Conservation (phyloP, 176 grass and related monocot species). For the Tillandsia fasciculata region DNA sequence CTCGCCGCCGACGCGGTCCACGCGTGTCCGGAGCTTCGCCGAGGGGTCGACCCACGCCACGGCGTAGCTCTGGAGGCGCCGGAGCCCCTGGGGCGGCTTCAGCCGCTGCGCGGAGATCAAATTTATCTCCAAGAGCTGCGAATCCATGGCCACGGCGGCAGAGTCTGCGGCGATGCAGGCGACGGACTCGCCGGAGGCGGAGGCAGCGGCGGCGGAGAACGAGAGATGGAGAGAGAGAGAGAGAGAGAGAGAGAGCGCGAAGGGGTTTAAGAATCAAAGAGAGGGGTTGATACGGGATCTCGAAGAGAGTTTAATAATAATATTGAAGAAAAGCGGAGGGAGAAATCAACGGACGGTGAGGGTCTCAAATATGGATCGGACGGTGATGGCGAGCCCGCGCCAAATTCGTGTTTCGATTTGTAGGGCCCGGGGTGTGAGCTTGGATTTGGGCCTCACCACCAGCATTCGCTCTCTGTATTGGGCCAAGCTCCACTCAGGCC, state of each 20-base stretch:
- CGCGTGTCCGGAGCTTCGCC: slow-evolving; percentile 52
- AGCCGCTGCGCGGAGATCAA: slow-evolving; percentile 79
- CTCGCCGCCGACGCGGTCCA: slow-evolving; percentile 49
- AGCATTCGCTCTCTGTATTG: too few relatives aligned
- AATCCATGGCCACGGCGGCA: neutral
- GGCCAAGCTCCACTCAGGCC: too few relatives aligned
- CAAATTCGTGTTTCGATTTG: too few relatives aligned
- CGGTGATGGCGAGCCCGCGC: neutral
- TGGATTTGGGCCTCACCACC: too few relatives aligned
- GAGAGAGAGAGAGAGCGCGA: neutral
- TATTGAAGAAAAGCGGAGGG: neutral
- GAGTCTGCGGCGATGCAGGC: too few relatives aligned
- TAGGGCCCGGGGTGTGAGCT: too few relatives aligned
- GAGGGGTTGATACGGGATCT: neutral
- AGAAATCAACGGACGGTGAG: neutral
- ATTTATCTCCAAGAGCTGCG: slow-evolving; percentile 15
- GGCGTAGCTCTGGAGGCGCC: slow-evolving; percentile 66
- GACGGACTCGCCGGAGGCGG: too few relatives aligned
- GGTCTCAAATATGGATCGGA: neutral
- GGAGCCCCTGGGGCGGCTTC: slow-evolving; percentile 39
- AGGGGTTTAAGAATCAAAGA: neutral
- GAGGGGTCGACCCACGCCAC: slow-evolving; percentile 62
- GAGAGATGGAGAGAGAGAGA: neutral
- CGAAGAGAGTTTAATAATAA: neutral
- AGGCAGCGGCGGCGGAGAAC: neutral